Base-by-base conservation (phyloP, 2,329 filamentous ascomycete species). In the Septoria linicola region DNA sequence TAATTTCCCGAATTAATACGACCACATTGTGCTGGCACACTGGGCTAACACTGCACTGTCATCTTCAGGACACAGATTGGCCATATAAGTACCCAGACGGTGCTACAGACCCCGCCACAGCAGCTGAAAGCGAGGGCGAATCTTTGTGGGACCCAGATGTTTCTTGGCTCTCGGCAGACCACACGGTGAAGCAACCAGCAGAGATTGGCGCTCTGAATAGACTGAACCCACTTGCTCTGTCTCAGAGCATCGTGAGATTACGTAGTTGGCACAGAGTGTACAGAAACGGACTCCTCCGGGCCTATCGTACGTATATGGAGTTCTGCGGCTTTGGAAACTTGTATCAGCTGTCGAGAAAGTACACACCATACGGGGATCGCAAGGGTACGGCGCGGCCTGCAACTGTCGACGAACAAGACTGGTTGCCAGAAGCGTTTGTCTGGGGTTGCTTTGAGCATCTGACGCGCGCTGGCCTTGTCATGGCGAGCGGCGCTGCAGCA, bases 381-480 rank as follows among this genome's bases (percentile, higher is more conserved):
- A 4, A 16, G 40, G 8, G 11, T 13, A 21, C 19, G n/a, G n/a
- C 39, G 34, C 44, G 31, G n/a, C 39, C 37, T 14, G 37, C 17
- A 13, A 11, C 21, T 30, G 20, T 8, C 13, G 25, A 6, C 16
- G 37, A 43, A n/a, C 8, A 46, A 34, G 39, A 32, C n/a, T 43
- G 44, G 32, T 19, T 48, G 3, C 50, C 50, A n/a, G 50, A 53
- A 36, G 39, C 37, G 4, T 53, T 53, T 41, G 11, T 46, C 16
- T 53, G 50, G 50, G 35, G 30, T 11, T 45, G 39, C 23, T 36
- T 43, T 6, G 23, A 41, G 44, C 32, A 27, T 16, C 23, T 53
- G n/a, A 39, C 44, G 10, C 17, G 21, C 21, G 50, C 50, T 19
- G 50, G 37, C 4, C 13, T 35, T 6, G 43, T 48, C 19, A 53